Evolutionary conservation across 768 basidiomycete genomes (phyloP).

Genomic region (Rossbeevera mucosa): DNA sequence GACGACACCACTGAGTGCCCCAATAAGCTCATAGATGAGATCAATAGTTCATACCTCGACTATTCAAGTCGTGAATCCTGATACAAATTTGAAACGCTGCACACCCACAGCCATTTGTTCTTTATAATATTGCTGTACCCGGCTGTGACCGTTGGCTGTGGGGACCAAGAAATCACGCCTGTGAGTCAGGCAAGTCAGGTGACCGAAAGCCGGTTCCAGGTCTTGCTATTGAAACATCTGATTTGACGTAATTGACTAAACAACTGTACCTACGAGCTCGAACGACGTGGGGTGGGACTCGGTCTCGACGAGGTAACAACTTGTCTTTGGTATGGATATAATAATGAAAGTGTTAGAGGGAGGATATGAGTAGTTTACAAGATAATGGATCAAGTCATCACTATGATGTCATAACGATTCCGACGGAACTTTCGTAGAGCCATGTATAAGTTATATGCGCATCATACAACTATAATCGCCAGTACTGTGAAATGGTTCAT

Average conservation of each 20-base stretch:
- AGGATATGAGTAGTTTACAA: not conserved
- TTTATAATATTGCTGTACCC: slow-evolving; percentile 13
- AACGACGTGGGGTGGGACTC: not conserved
- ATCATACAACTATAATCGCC: not conserved
- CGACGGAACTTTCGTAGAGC: not conserved
- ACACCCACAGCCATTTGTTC: not conserved
- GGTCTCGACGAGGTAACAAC: no score
- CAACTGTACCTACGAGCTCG: not conserved
- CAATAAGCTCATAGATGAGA: not conserved
- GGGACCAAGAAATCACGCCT: slow-evolving; percentile 3
- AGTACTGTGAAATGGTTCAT: slow-evolving; percentile 1
- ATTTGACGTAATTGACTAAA: not conserved
- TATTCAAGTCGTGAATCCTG: not conserved
- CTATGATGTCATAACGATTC: not conserved
- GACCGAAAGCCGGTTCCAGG: not conserved
- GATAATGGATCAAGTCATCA: not conserved
- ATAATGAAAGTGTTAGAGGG: not conserved
- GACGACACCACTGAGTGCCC: no score
- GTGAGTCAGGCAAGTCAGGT: slow-evolving; percentile 2
- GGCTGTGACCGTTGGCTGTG: slow-evolving; percentile 19
- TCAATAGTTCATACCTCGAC: not conserved
- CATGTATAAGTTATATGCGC: not conserved
- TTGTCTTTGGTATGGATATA: not conserved
- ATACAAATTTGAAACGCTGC: not conserved
- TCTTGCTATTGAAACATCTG: not conserved